Conservation (phyloP, 2,329 filamentous ascomycete genomes). For the Penicillium brevicompactum region DNA sequence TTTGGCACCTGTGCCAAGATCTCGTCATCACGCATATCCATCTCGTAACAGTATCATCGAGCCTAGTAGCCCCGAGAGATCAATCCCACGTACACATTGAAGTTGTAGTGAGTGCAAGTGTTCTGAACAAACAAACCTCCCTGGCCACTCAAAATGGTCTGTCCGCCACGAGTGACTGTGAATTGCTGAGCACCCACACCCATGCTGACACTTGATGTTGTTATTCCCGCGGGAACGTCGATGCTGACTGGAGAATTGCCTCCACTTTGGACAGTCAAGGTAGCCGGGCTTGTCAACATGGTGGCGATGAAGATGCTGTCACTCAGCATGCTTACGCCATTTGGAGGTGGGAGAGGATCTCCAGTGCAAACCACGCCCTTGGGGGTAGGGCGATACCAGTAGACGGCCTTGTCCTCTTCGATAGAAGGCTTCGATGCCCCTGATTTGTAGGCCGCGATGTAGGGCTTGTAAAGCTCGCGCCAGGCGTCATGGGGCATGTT, state of each 20-base stretch:
- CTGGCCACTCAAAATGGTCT: slow-evolving; percentile 7
- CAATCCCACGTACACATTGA: slow-evolving; percentile 36
- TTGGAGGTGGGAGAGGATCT: slow-evolving; percentile 28
- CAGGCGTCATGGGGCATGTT: slow-evolving; percentile 2
- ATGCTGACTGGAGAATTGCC: slow-evolving; percentile 22
- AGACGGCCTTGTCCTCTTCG: slow-evolving; percentile 31
- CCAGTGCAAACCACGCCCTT: slow-evolving; percentile 28
- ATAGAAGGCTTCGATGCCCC: slow-evolving; percentile 3
- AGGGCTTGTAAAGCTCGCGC: slow-evolving; percentile 3
- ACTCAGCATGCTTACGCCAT: slow-evolving; percentile 27
- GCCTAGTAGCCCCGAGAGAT: background rate
- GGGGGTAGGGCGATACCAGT: slow-evolving; percentile 37
- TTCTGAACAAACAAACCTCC: slow-evolving; percentile 28
- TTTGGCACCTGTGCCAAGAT: background rate
- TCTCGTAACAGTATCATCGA: background rate
- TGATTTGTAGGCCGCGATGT: slow-evolving; percentile 7
- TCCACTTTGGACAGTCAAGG: slow-evolving; percentile 33
- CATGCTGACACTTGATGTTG: slow-evolving; percentile 35
- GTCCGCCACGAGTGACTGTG: slow-evolving; percentile 25
- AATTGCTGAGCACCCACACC: slow-evolving; percentile 34
- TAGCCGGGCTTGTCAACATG: slow-evolving; percentile 31
- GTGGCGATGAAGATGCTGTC: slow-evolving; percentile 37
- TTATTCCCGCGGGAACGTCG: slow-evolving; percentile 34
- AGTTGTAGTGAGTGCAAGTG: slow-evolving; percentile 34
- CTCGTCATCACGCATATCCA: background rate